These are phyloP conservation scores for Exophiala bonariae DNA, from an alignment of 2,329 filamentous ascomycete genomes.

Conservation along the genomic window DNA sequence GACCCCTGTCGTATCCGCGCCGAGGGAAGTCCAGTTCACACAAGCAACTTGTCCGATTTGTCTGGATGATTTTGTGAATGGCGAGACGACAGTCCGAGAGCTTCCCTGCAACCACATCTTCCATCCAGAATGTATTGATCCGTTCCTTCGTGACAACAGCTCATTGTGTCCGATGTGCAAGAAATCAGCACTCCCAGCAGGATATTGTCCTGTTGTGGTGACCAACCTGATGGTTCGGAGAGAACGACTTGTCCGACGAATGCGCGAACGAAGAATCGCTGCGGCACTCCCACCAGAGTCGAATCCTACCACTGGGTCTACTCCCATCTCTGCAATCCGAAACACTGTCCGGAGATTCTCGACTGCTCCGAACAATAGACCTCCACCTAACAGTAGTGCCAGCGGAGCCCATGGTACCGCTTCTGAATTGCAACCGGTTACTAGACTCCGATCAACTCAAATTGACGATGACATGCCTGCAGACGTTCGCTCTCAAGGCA, in stretches of 20 bases:
- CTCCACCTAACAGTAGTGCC: slow-evolving; percentile 4
- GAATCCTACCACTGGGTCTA: slow-evolving; percentile 2
- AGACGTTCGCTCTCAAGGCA: slow-evolving; percentile 24
- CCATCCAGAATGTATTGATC: slow-evolving; percentile 87
- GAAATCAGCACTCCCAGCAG: slow-evolving; percentile 72
- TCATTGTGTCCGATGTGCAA: slow-evolving; percentile 93
- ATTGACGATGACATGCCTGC: slow-evolving; percentile 21
- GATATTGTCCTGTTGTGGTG: slow-evolving; percentile 63
- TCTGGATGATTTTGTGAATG: slow-evolving; percentile 73
- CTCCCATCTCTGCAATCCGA: slow-evolving; percentile 9
- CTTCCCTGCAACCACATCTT: slow-evolving; percentile 90
- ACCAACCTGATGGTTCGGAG: slow-evolving; percentile 85
- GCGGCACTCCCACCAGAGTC: background rate
- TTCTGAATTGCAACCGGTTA: slow-evolving; percentile 7
- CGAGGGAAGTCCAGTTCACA: slow-evolving; percentile 49
- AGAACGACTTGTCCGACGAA: slow-evolving; percentile 65
- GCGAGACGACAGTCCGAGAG: slow-evolving; percentile 74
- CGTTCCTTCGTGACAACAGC: slow-evolving; percentile 74
- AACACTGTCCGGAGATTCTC: slow-evolving; percentile 11
- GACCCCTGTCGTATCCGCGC: slow-evolving; percentile 6
- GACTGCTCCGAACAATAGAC: slow-evolving; percentile 4
- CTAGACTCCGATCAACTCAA: background rate
- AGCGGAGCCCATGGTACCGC: slow-evolving; percentile 3
- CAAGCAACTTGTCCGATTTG: slow-evolving; percentile 92
- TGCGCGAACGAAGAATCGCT: slow-evolving; percentile 17